These are phyloP conservation scores for Calycina marina DNA, from an alignment of 2,329 filamentous ascomycete genomes.

Conservation along the genomic window DNA sequence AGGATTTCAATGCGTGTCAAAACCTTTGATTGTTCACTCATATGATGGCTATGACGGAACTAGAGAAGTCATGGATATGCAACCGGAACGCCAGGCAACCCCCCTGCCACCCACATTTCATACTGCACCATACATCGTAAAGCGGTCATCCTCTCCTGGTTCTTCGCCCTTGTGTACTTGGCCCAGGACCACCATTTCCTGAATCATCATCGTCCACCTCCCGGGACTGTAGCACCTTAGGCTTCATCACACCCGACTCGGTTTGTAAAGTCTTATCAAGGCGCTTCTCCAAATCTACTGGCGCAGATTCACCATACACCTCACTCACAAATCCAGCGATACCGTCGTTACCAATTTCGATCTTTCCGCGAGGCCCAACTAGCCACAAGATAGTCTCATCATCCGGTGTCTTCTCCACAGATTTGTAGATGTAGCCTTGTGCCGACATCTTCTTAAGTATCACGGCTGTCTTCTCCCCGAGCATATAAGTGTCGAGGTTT, in stretches of 20 bases:
- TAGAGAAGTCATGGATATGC: no score
- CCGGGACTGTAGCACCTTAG: no score
- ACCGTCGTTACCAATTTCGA: constrained; percentile 68
- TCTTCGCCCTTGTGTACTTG: background rate
- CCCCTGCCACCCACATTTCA: no score
- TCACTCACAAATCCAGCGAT: constrained; percentile 55
- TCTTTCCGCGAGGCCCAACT: constrained; percentile 70
- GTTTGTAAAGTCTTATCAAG: constrained; percentile 48
- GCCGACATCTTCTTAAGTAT: constrained; percentile 60
- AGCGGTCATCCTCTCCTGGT: background rate
- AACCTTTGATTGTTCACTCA: no score
- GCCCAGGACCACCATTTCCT: constrained; percentile 3
- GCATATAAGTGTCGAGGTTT: constrained; percentile 60
- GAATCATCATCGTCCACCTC: constrained; percentile 4
- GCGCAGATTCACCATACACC: constrained; percentile 37
- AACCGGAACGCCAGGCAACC: no score
- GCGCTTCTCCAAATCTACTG: constrained; percentile 41
- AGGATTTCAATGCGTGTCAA: no score
- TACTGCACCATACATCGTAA: no score
- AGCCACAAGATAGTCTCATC: constrained; percentile 71
- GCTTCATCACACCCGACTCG: constrained; percentile 9
- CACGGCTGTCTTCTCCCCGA: constrained; percentile 60
- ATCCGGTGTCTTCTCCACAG: constrained; percentile 53
- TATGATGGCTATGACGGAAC: no score
- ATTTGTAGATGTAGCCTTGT: constrained; percentile 71